A percentile compares a stretch with the other conserved stretches of the same genome.
Conservation (phyloP, 108 stramenopile species). For the Pseudonitzschia multiseries region DNA sequence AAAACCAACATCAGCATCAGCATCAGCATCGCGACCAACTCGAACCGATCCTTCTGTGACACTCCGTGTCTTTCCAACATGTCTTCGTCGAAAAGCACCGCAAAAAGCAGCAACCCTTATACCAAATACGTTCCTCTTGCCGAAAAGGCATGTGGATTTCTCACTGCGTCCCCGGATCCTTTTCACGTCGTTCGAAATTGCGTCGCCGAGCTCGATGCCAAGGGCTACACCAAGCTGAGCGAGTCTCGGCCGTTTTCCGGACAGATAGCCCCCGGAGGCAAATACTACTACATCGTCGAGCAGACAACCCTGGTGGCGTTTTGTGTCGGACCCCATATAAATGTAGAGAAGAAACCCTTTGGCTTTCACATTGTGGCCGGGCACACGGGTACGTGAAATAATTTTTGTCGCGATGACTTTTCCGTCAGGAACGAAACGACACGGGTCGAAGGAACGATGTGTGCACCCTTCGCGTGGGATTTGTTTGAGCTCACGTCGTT, state of each 20-base stretch:
- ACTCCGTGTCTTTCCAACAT: background rate
- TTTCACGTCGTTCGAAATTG: constrained; percentile 73
- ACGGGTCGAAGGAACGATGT: background rate
- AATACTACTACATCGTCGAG: constrained; percentile 94
- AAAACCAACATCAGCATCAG: background rate
- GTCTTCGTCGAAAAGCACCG: background rate
- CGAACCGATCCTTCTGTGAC: background rate
- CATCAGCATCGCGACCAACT: background rate
- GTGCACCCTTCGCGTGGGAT: too few species aligned
- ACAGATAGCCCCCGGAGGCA: constrained; percentile 68
- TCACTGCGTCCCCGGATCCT: constrained; percentile 71
- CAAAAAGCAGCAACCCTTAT: background rate
- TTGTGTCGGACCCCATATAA: constrained; percentile 74
- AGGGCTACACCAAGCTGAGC: constrained; percentile 61
- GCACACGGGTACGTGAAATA: constrained; percentile 37
- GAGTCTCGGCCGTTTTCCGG: constrained; percentile 39
- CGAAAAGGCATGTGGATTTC: constrained; percentile 66
- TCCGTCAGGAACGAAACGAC: background rate
- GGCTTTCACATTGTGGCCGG: constrained; percentile 90
- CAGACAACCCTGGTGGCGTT: constrained; percentile 93
- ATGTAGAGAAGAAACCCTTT: constrained; percentile 37
- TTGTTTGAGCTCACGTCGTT: background rate
- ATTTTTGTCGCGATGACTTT: background rate
- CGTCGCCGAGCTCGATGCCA: constrained; percentile 46
- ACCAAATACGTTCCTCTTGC: constrained; percentile 37